A percentile compares a stretch with the other conserved stretches of the same genome.
Evolutionary conservation across 2,329 filamentous ascomycete species (phyloP).

Genomic region (Colletotrichum orchidophilum): DNA sequence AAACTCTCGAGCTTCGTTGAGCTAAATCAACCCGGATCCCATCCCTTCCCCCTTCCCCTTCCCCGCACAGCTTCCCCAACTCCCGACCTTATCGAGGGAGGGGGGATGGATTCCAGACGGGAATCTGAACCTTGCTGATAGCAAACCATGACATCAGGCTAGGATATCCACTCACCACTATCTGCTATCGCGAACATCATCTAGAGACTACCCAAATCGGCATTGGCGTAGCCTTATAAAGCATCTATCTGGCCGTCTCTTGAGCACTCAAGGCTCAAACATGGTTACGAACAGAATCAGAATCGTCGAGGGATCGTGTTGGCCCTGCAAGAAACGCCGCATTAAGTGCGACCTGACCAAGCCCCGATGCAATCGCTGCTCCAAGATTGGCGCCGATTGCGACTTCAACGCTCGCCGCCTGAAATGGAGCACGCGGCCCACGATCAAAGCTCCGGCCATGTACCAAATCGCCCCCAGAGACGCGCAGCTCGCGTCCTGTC

Average conservation of each 20-base stretch:
- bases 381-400: conserved; percentile 29
- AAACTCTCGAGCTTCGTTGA: neutral
- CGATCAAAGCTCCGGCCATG: conserved; percentile 42
- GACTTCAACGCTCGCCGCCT: conserved; percentile 50
- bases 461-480: conserved; percentile 41
- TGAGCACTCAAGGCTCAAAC: neutral
- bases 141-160: neutral
- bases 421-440: conserved; percentile 51
- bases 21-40: neutral
- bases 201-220: neutral
- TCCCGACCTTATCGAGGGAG: neutral
- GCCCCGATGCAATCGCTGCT: conserved; percentile 45
- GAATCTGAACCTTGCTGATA: neutral
- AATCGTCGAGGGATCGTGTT: conserved; percentile 48
- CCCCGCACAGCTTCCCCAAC: conserved; percentile 3
- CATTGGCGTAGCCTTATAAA: neutral
- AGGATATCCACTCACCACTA: neutral
- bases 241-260: neutral
- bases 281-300: conserved; percentile 17
- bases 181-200: neutral
- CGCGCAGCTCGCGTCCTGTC: conserved; percentile 33
- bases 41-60: neutral
- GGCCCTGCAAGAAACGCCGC: conserved; percentile 45
- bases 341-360: conserved; percentile 47
- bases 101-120: neutral